Evolutionary conservation across 2,329 filamentous ascomycete species (phyloP), one percentile per base, ranked within the genome.

Genomic region (Corinectria fuckeliana): DNA sequence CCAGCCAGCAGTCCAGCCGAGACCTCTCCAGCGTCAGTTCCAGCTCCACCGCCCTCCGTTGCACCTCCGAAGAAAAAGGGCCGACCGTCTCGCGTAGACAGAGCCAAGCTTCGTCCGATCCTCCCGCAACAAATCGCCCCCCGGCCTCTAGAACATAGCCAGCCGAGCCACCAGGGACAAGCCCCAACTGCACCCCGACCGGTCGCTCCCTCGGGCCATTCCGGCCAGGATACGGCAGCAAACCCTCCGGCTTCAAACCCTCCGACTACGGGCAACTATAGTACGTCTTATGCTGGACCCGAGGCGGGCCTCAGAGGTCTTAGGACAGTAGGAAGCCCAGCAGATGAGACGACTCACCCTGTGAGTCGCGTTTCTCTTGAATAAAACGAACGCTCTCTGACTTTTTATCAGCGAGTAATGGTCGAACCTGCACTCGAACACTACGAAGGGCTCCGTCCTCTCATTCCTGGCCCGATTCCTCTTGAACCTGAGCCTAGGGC

Each of bases 21-120:
- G 18, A 30, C 41, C 13, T 48, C 50, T 39, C 53, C 54, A 59
- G 50, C 49, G 36, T 30, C 50, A 41, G 18, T 50, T 45, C 50
- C 41, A n/a, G 11, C 51, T 23, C 58, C 48, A 5, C 28, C 58
- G 14, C 57, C 61, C n/a, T 14, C 50, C 45, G 23, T 50, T 7
- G 39, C 56, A 18, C 45, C 23, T 9, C 56, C 72, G n/a, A 80
- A 75, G 64, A 82, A 81, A 68, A 76, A 80, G 59, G 80, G 80
- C 2, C 75, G 80, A 36, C 80, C 80, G 4, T 77, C 80, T 10
- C 77, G 80, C 54, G 75, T 77, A 11, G 80, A 81, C 54, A 80
- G 69, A 50, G 52, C 64, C 11, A 67, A 72, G 48, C 67, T 73
- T 5, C 70, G 64, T 16, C 70, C 76, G 11, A 63, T 72, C 11